Evolutionary conservation across 1,284 basidiomycete species (phyloP).

Genomic region (Trichosporon asahii): DNA sequence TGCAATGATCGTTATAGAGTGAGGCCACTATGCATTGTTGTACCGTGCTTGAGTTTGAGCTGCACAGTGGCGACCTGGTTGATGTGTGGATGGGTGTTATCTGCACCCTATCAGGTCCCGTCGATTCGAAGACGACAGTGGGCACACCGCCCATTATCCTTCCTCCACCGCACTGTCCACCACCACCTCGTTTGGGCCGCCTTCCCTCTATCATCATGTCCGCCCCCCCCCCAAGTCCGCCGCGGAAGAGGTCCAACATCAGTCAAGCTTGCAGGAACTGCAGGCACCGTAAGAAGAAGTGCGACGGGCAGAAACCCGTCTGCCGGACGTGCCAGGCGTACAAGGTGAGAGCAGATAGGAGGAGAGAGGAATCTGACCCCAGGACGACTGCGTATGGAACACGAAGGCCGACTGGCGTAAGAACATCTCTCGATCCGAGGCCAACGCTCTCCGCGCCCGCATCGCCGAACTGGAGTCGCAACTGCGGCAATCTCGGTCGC

Average conservation of each 20-base stretch:
- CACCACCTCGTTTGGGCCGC: not conserved
- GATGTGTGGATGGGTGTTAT: not conserved
- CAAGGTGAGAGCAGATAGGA: constrained; percentile 34
- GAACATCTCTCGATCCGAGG: constrained; percentile 30
- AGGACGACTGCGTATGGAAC: constrained; percentile 40
- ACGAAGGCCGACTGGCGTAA: constrained; percentile 32
- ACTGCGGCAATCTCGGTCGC: not conserved
- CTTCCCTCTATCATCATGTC: not conserved
- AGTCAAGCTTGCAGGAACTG: constrained; percentile 23
- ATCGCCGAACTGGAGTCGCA: constrained; percentile 30
- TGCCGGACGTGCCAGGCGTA: constrained; percentile 42
- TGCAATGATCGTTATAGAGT: not conserved
- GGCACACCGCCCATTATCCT: not conserved
- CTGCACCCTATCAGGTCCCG: not conserved
- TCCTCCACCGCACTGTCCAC: not conserved
- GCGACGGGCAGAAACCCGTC: constrained; percentile 38
- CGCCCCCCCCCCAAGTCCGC: not conserved
- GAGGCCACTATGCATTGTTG: not conserved
- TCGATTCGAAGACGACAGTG: not conserved
- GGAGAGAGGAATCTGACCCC: no score
- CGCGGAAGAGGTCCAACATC: not conserved
- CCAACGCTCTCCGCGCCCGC: constrained; percentile 30
- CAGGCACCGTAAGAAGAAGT: constrained; percentile 35
- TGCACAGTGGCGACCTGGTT: no score
- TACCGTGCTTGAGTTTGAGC: not conserved